Percentiles rank a stretch among this genome's conserved stretches.
Evolutionary conservation across 345 rosid species (phyloP).

Genomic region (Eucalyptus shirleyi): DNA sequence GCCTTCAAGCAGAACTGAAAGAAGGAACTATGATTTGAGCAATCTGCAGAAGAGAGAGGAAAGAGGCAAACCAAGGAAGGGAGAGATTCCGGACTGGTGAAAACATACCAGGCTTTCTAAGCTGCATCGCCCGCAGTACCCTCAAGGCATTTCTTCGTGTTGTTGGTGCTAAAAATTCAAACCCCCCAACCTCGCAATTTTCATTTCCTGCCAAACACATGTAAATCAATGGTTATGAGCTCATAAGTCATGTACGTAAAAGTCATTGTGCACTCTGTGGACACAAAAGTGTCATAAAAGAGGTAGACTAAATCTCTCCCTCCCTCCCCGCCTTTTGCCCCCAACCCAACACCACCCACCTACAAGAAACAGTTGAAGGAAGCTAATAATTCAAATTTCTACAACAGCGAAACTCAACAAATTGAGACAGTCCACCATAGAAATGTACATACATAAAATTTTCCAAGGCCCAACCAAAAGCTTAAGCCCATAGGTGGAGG

Average conservation of each 20-base stretch:
- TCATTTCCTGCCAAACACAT: conserved; percentile 21
- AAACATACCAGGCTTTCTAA: conserved; percentile 67
- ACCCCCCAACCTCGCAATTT: conserved; percentile 40
- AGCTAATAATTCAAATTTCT: neutral
- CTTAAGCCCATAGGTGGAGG: neutral
- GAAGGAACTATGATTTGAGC: neutral
- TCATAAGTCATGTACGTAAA: neutral
- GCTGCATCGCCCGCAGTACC: conserved; percentile 92
- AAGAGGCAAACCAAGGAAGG: neutral
- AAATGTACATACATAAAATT: neutral
- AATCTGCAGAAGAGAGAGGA: neutral
- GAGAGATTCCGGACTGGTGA: neutral
- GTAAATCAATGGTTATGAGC: neutral
- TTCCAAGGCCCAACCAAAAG: neutral
- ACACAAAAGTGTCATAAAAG: neutral
- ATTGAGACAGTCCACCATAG: neutral
- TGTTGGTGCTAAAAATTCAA: conserved; percentile 88
- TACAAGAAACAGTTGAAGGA: neutral
- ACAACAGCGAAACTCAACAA: neutral
- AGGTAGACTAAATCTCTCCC: neutral
- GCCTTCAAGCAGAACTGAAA: conserved; percentile 70
- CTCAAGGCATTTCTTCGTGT: conserved; percentile 75
- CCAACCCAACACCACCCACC: neutral
- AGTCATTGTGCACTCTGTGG: neutral
- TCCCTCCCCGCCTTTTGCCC: neutral